Evolutionary conservation across 345 rosid genomes (phyloP), one percentile per base, ranked within the genome.

Genomic region (Geranium brycei): DNA sequence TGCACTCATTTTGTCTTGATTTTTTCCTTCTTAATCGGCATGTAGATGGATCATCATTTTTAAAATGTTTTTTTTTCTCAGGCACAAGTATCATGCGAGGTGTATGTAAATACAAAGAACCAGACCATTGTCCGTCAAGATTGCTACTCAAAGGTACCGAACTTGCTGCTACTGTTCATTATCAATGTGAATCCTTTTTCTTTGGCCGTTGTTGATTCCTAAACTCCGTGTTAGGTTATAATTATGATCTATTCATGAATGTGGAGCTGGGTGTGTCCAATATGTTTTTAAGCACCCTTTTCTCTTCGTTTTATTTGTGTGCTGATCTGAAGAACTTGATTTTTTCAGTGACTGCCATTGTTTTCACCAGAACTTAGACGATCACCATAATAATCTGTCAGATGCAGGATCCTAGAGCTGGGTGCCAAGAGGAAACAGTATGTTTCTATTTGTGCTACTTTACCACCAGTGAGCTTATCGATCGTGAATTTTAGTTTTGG

Each of bases 81-180:
- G 95, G 89, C 80, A 57, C 81, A 78, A 73, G 85, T 84, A 61
- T 78, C 85, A 0, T 87, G 96, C 61, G 89, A 89, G 73, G 84
- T 89, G 55, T 81, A 72, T 70, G 93, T 83, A 58, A 86, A 83
- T 76, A 73, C 80, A 60, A 73, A 67, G 66, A 73, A 76, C 66
- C 91, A 89, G 81, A 79, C 84, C 19, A 63, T 92, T 66, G 76
- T 78, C 32, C 91, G 70, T 64, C 79, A 83, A 71, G 78, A 85
- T 72, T 89, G 95, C 77, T 74, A 72, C 58, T 77, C 86, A 60
- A 58, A 76, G 96, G 96, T 89, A 62, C 81, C 71, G 17, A 19
- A 57, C 15, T 60, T 77, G 61, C 31, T 3, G 7, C 16, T 15
- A 11, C 16, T 59, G 31, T 47, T 47, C 47, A 38, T 10, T 38